These are phyloP conservation scores for Neonectria sp. DNA, from an alignment of 2,329 filamentous ascomycete genomes.

Conservation along the genomic window DNA sequence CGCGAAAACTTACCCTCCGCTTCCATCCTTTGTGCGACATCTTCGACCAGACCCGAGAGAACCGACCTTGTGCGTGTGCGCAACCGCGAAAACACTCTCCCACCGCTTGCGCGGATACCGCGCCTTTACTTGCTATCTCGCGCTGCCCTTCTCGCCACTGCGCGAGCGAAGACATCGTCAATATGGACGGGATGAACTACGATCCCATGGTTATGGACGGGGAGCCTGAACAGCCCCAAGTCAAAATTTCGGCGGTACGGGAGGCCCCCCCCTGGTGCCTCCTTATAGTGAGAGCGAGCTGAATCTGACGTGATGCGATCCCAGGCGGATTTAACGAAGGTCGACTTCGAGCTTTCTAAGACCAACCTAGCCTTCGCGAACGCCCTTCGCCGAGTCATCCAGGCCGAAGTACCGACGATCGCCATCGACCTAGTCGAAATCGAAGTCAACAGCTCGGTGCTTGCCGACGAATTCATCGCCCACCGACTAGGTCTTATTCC, in stretches of 20 bases:
- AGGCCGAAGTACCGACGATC: conserved; percentile 94
- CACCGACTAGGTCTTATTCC: conserved; percentile 94
- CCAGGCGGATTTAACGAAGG: conserved; percentile 84
- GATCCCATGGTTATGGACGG: conserved; percentile 73
- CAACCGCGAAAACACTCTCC: neutral
- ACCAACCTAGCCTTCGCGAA: conserved; percentile 95
- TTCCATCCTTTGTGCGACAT: conserved; percentile 22
- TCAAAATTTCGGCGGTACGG: conserved; percentile 73
- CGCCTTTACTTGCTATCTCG: conserved; percentile 20
- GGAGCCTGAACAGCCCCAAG: conserved; percentile 69
- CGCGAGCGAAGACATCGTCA: conserved; percentile 38
- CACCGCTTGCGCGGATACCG: conserved; percentile 12
- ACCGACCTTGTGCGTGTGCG: conserved; percentile 2
- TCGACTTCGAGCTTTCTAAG: conserved; percentile 92
- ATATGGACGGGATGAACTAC: conserved; percentile 69
- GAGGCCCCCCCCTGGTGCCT: conserved; percentile 25
- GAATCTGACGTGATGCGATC: conserved; percentile 43
- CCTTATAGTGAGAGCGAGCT: conserved; percentile 28
- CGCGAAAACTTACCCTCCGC: conserved; percentile 43
- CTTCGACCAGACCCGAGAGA: conserved; percentile 7
- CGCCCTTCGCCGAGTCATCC: conserved; percentile 89
- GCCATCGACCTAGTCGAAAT: conserved; percentile 97
- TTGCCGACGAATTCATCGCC: conserved; percentile 95
- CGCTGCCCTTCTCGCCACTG: conserved; percentile 19
- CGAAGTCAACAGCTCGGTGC: conserved; percentile 92